Conservation (phyloP, 1,284 basidiomycete species). For the Sporisorium reilianum region DNA sequence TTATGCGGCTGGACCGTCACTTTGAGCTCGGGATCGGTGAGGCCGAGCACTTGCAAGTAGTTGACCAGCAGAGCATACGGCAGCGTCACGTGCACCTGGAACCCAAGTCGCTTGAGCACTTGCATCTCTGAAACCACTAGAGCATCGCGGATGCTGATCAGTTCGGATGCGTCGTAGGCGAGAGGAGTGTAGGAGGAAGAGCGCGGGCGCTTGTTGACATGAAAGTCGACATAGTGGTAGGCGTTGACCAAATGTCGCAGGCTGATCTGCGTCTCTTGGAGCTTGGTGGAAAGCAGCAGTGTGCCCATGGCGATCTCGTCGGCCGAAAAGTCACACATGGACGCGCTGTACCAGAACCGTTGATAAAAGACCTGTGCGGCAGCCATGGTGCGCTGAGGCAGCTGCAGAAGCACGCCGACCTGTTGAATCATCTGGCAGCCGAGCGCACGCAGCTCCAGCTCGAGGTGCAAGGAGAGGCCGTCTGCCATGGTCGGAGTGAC, state of each 20-base stretch:
- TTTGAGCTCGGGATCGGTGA: constrained; percentile 69
- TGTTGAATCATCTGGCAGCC: constrained; percentile 88
- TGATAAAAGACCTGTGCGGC: constrained; percentile 97
- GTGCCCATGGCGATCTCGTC: constrained; percentile 91
- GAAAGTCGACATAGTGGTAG: constrained; percentile 80
- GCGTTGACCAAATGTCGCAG: constrained; percentile 95
- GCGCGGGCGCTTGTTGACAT: not conserved
- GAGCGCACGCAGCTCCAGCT: constrained; percentile 85
- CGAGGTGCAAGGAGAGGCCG: constrained; percentile 82
- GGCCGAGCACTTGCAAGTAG: constrained; percentile 88
- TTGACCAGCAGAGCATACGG: constrained; percentile 96
- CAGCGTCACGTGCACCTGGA: constrained; percentile 76
- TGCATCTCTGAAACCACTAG: constrained; percentile 97
- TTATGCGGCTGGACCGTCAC: constrained; percentile 4
- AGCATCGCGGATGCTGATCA: constrained; percentile 73
- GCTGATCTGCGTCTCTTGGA: constrained; percentile 90
- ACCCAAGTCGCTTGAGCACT: constrained; percentile 80
- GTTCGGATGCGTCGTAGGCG: constrained; percentile 12
- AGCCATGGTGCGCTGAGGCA: constrained; percentile 97
- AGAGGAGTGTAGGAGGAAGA: constrained; percentile 73
- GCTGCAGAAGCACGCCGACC: constrained; percentile 87
- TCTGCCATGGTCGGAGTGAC: constrained; percentile 84
- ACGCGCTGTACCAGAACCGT: constrained; percentile 95
- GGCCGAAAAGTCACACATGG: constrained; percentile 91
- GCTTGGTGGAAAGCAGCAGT: constrained; percentile 92